Evolutionary conservation across 2,329 filamentous ascomycete species (phyloP).

Genomic region (Thielaviopsis populi): DNA sequence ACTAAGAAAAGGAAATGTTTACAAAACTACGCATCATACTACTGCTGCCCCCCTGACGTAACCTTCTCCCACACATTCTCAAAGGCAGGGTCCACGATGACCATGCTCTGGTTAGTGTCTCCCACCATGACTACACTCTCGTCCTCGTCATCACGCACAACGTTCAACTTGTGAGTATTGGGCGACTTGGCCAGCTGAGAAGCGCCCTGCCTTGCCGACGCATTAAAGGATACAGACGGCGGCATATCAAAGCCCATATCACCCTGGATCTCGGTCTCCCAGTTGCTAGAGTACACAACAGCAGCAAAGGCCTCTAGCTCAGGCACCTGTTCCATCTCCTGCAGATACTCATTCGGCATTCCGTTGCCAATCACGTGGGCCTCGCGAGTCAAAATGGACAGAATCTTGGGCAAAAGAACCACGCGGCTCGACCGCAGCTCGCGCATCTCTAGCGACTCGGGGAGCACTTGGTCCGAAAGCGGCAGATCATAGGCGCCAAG

Average conservation of each 20-base stretch:
- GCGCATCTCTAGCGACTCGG: constrained; percentile 14
- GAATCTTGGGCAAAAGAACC: constrained; percentile 63
- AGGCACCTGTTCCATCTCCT: constrained; percentile 59
- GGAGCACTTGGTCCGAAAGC: constrained; percentile 12
- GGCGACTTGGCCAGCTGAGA: not conserved
- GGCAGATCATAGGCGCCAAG: constrained; percentile 55
- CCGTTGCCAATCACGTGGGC: constrained; percentile 78
- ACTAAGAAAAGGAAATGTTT: constrained; percentile 10
- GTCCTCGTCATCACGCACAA: constrained; percentile 23
- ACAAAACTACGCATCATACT: constrained; percentile 9
- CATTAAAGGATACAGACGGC: constrained; percentile 13
- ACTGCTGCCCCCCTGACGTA: constrained; percentile 14
- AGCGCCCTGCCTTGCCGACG: not conserved
- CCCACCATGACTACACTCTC: constrained; percentile 43
- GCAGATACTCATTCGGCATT: constrained; percentile 53
- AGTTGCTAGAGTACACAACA: constrained; percentile 78
- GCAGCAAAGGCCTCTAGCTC: constrained; percentile 74
- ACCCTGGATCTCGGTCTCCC: constrained; percentile 48
- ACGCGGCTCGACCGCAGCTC: constrained; percentile 43
- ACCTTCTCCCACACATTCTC: constrained; percentile 60
- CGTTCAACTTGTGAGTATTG: not conserved
- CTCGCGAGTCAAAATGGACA: constrained; percentile 81
- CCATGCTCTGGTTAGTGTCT: constrained; percentile 21
- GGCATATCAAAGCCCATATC: constrained; percentile 23
- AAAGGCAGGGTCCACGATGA: constrained; percentile 29